Conservation (phyloP, 306 rosid genomes). For the Oemleria cerasiformis region DNA sequence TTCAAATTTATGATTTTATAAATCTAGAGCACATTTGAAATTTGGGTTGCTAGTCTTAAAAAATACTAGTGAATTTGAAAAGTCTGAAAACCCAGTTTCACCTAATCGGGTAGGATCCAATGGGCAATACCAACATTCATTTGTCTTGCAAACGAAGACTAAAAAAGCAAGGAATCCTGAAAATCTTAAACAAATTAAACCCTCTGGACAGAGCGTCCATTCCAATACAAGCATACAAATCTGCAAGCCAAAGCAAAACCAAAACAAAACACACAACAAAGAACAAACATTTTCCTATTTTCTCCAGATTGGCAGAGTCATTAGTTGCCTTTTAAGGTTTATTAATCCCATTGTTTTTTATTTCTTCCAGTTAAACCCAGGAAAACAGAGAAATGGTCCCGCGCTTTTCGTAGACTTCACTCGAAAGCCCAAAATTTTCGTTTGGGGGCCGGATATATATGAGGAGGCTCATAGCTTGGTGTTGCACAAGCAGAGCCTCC, state of each 20-base stretch:
- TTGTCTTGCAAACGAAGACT: conserved; percentile 42
- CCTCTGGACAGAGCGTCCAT: conserved; percentile 49
- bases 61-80: background rate
- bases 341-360: conserved; percentile 30
- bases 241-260: conserved; percentile 67
- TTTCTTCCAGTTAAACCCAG: conserved; percentile 13
- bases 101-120: conserved; percentile 32
- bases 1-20: no score
- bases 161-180: conserved; percentile 20
- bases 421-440: conserved; percentile 3
- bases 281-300: background rate
- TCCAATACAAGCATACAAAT: conserved; percentile 79
- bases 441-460: conserved; percentile 32
- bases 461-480: conserved; percentile 45
- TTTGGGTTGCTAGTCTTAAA: background rate
- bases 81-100: conserved; percentile 7
- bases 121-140: background rate
- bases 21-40: background rate
- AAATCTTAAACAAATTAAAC: background rate
- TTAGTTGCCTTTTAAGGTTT: conserved; percentile 26
- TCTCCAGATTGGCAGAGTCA: conserved; percentile 4
- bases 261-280: conserved; percentile 10
- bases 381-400: conserved; percentile 38
- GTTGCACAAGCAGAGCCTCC: conserved; percentile 39
- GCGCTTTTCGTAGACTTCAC: conserved; percentile 58